Evolutionary conservation across 2,329 filamentous ascomycete genomes (phyloP), one percentile per base, ranked within the genome.

Genomic region (Neospermospora avenae): DNA sequence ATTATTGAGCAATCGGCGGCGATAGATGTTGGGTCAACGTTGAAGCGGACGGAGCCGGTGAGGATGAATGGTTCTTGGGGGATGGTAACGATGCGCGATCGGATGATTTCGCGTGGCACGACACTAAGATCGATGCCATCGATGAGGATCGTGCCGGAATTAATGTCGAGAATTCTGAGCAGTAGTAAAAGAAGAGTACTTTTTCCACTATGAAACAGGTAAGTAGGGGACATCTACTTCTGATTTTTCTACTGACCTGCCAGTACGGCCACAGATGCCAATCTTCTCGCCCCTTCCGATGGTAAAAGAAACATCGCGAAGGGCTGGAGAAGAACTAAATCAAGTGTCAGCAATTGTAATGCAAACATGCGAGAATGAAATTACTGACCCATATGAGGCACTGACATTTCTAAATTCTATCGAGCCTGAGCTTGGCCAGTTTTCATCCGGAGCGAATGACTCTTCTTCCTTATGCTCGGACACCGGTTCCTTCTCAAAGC

Each of bases 131-230:
- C 73, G 8, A 78, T 62, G 8, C 73, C 75, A 44, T 80, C 77
- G 49, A 80, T 75, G 8, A 65, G 69, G 61, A 80, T 77, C 1
- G 65, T 71, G 39, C 77, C 77, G 64, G 84, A 81, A 68, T 95
- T 90, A 1, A 92, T 90, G 74, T 97, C 93, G 3, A 98, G 79
- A 0, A 92, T 91, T 55, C 93, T 70, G 28, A 65, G 60, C 4
- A 65, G 85, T 61, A 96, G 88, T 0, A 91, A 96, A 66, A 62
- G 65, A 39, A 84, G 80, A 0, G 65, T 71, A 39, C 41, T 70
- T 2, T 80, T 80, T 2, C 72, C 71, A 31, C 76, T 68, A n/a
- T 81, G 77, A 2, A 84, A 70, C 0, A 77, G 71, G 7, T 79
- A 73, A 1, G 82, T 72, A 0, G 83, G 69, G 0, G 73, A 74